Evolutionary conservation across 257 asterid species (phyloP).

Genomic region (Marsdenia floribunda): DNA sequence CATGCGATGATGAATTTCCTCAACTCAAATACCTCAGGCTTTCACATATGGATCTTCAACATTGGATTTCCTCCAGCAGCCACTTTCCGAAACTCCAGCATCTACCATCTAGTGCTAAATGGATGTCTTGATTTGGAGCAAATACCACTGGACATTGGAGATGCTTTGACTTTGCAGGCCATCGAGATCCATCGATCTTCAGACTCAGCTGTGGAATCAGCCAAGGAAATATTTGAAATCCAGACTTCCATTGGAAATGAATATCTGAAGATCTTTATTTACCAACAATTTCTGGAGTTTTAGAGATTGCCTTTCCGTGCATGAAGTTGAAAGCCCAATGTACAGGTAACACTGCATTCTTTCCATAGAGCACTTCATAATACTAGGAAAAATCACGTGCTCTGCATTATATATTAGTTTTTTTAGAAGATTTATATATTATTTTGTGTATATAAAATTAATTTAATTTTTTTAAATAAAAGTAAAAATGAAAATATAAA

Average conservation of each 20-base stretch:
- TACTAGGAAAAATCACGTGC: no score
- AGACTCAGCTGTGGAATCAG: no score
- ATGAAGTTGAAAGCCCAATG: neutral
- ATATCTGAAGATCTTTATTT: neutral
- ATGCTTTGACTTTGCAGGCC: neutral
- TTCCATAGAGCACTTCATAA: no score
- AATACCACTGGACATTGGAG: conserved; percentile 1
- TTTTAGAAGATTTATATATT: no score
- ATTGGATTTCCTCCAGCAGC: no score
- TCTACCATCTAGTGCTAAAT: neutral
- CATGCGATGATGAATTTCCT: no score
- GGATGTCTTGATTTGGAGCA: neutral
- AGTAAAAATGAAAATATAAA: no score
- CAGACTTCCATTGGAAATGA: neutral
- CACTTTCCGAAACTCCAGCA: neutral
- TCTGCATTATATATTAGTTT: no score
- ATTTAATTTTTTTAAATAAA: no score
- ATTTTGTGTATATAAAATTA: no score
- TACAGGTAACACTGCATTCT: no score
- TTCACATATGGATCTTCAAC: conserved; percentile 4
- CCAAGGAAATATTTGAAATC: neutral
- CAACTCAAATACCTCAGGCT: conserved; percentile 1
- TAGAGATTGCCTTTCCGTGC: neutral
- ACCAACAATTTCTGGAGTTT: neutral
- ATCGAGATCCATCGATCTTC: neutral